phyloP scores from a whole-genome alignment of 192 early-diverging fungal genomes.

The Linnemannia elongata region DNA sequence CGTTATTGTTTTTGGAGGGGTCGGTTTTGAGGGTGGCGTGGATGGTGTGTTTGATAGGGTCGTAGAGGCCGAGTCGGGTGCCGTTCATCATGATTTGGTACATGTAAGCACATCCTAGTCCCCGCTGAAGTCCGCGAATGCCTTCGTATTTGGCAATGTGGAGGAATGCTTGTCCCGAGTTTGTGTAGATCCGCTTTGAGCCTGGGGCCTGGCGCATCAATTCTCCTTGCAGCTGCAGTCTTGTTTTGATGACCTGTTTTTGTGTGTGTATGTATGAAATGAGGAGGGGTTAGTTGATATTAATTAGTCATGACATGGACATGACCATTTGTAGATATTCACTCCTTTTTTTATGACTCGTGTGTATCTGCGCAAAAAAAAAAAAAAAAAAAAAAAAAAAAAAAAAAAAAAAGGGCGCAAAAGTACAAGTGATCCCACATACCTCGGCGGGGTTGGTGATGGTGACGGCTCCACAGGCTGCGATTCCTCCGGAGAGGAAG shows the following conservation, averaged over 20 bases:
- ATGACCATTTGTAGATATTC: background rate
- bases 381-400: conserved; percentile 6
- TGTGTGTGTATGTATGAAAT: background rate
- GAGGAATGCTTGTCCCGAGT: conserved; percentile 81
- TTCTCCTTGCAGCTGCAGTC: conserved; percentile 73
- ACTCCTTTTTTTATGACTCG: background rate
- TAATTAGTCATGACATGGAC: no score
- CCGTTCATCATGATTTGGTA: conserved; percentile 97
- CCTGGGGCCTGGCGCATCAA: conserved; percentile 67
- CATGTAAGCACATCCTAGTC: conserved; percentile 85
- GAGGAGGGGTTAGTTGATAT: background rate
- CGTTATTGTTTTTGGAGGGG: conserved; percentile 56
- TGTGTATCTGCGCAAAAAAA: background rate
- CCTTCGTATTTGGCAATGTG: conserved; percentile 88
- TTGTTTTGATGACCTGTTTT: background rate
- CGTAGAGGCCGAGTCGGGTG: conserved; percentile 91
- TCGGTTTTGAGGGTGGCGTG: conserved; percentile 58
- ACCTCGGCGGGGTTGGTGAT: conserved; percentile 98
- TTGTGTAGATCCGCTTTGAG: conserved; percentile 74
- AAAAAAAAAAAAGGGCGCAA: background rate
- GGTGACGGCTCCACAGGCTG: conserved; percentile 93
- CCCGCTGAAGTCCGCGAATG: conserved; percentile 87
- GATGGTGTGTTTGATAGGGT: conserved; percentile 79
- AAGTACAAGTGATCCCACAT: conserved; percentile 12
- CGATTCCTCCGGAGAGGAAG: conserved; percentile 85